phyloP scores from a whole-genome alignment of 2,329 filamentous ascomycete species.

The Immersiporthe knoxdaviesiana region DNA sequence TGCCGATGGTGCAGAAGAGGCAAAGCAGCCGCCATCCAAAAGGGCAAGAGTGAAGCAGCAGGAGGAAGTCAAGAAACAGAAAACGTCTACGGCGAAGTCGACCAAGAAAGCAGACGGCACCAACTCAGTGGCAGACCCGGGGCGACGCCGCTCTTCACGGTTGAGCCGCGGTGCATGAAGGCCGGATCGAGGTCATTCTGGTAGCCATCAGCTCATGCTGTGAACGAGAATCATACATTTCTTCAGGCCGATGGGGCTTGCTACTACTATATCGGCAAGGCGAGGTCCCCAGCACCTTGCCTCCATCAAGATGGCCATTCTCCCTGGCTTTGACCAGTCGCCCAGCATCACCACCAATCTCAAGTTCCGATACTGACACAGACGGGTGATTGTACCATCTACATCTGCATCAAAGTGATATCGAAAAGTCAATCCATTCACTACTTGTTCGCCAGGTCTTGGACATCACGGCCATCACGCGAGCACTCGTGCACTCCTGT shows the following conservation, averaged over 20 bases:
- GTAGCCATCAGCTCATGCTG: neutral
- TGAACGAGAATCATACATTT: neutral
- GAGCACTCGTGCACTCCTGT: slow-evolving; percentile 21
- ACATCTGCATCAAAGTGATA: neutral
- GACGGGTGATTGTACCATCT: neutral
- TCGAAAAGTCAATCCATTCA: neutral
- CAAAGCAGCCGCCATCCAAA: slow-evolving; percentile 29
- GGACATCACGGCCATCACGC: neutral
- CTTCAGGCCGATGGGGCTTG: neutral
- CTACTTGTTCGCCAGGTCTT: neutral
- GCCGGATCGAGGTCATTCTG: slow-evolving; percentile 18
- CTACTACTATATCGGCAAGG: neutral
- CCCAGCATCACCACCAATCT: neutral
- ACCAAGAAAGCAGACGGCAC: slow-evolving; percentile 26
- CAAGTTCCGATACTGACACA: neutral
- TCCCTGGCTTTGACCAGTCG: neutral
- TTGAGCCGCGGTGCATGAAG: slow-evolving; percentile 32
- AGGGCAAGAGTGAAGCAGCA: slow-evolving; percentile 37
- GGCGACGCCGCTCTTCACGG: slow-evolving; percentile 36
- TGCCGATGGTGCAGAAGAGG: slow-evolving; percentile 37
- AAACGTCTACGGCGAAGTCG: neutral
- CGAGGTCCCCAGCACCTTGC: neutral
- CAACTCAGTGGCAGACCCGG: slow-evolving; percentile 16
- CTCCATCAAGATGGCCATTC: neutral
- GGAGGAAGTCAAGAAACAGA: slow-evolving; percentile 32